These are phyloP conservation scores for Fusarium oligoseptatum DNA, from an alignment of 2,329 filamentous ascomycete genomes.

Conservation along the genomic window DNA sequence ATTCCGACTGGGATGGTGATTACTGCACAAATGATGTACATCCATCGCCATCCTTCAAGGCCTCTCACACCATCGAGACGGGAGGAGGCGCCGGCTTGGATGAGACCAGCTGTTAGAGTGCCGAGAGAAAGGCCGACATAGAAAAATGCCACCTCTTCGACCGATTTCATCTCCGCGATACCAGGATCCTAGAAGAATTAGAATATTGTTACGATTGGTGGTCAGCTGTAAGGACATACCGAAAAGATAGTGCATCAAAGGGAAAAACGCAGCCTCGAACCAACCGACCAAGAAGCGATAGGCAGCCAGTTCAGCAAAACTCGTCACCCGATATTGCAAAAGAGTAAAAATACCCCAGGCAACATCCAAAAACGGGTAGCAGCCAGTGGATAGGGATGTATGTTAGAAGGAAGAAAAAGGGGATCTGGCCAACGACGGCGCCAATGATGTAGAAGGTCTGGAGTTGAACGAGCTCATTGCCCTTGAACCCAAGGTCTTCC, in stretches of 20 bases:
- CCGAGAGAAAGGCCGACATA: constrained; percentile 66
- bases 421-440: constrained; percentile 64
- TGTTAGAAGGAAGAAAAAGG: constrained; percentile 65
- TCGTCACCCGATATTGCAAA: constrained; percentile 64
- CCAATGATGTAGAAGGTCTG: constrained; percentile 64
- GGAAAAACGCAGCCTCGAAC: constrained; percentile 62
- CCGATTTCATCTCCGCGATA: constrained; percentile 62
- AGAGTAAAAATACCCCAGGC: constrained; percentile 70
- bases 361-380: constrained; percentile 64
- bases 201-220: too few relatives aligned
- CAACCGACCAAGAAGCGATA: constrained; percentile 68
- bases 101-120: constrained; percentile 65
- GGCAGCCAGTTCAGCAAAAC: constrained; percentile 63
- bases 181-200: constrained; percentile 57
- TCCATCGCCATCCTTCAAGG: constrained; percentile 66
- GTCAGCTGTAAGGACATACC: neutral
- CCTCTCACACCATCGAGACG: constrained; percentile 59
- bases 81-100: constrained; percentile 58
- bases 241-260: constrained; percentile 55
- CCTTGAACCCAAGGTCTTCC: constrained; percentile 63
- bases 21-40: constrained; percentile 67
- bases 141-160: constrained; percentile 64
- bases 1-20: constrained; percentile 69
- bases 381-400: constrained; percentile 62
- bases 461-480: constrained; percentile 67